Percentiles rank a stretch among this genome's conserved stretches.
phyloP scores from a whole-genome alignment of 768 basidiomycete species.

The Cystofilobasidium macerans region DNA sequence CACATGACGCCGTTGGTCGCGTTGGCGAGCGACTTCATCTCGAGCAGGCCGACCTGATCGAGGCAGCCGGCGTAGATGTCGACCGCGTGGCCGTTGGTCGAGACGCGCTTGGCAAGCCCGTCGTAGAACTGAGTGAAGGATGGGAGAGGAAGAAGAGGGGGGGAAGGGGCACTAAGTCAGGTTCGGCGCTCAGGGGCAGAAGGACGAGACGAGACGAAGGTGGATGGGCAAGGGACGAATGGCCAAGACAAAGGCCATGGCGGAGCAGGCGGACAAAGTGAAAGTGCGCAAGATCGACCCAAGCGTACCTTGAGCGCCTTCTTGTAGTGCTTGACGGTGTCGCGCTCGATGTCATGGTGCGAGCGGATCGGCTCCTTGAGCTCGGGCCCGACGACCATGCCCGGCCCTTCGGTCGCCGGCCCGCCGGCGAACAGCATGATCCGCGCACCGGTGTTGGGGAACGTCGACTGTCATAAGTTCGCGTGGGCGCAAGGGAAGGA shows the following conservation, averaged over 20 bases:
- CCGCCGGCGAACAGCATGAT: conserved; percentile 96
- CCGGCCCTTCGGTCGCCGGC: conserved; percentile 90
- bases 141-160: conserved; percentile 3
- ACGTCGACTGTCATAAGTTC: conserved; percentile 51
- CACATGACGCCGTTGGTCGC: conserved; percentile 95
- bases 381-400: conserved; percentile 90
- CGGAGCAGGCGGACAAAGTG: too few relatives aligned
- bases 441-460: conserved; percentile 87
- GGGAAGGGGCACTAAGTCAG: too few relatives aligned
- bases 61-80: conserved; percentile 95
- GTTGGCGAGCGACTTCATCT: conserved; percentile 93
- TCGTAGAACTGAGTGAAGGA: conserved; percentile 71
- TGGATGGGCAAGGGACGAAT: too few relatives aligned
- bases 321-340: conserved; percentile 94
- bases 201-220: too few relatives aligned
- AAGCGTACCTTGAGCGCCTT: conserved; percentile 74
- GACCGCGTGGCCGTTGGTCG: conserved; percentile 86
- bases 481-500: background rate
- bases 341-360: conserved; percentile 96
- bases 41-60: conserved; percentile 91
- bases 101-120: conserved; percentile 77
- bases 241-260: too few relatives aligned
- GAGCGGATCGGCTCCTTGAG: conserved; percentile 94
- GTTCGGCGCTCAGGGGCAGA: too few relatives aligned
- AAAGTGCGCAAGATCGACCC: too few relatives aligned